Evolutionary conservation across 495 filamentous ascomycete species (phyloP), one percentile per base, ranked within the genome.

Genomic region (Podospora bellae-mahoneyi): DNA sequence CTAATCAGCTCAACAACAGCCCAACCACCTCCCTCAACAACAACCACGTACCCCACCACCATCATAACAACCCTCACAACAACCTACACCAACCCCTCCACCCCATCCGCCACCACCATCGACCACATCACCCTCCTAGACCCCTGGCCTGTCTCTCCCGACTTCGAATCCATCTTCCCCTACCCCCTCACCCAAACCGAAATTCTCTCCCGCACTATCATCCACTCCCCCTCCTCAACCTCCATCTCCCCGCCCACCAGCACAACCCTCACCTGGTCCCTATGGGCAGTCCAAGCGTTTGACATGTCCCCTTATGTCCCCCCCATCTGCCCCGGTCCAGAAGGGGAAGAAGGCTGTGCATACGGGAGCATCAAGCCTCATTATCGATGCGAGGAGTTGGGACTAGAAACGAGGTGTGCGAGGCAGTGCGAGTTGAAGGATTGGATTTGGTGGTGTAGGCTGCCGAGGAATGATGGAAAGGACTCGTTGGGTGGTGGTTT

Each of bases 251-350:
- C 39, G 9, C 39, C 39, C 13, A 10, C 39, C 39, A 68, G 62
- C 54, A 30, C 56, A 18, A 65, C 62, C 0, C 20, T 66, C 23
- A 68, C 64, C 16, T 73, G 28, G 16, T 23, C 66, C 7, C 18
- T 71, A 19, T 73, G 71, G 71, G 48, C 55, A 2, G 32, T 65
- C 28, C 53, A 32, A 10, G 60, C 57, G 20, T 71, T 73, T 23
- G 71, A 73, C 44, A 71, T 73, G 71, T 68, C 66, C 39, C 72
- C 73, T 64, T 79, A 82, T 15, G 54, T 72, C 18, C 67, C 62
- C 57, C 80, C 69, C 1, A 65, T 66, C 18, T 76, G 73, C 19
- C 70, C 68, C 28, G 71, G 65, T 15, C 76, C 78, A 10, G 76
- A 70, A 18, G 80, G 62, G 71, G 39, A 48, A 48, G 39, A 48